Evolutionary conservation across 805 yeast genomes (phyloP), one percentile per base, ranked within the genome.

Genomic region (Cyberlindnera americana): DNA sequence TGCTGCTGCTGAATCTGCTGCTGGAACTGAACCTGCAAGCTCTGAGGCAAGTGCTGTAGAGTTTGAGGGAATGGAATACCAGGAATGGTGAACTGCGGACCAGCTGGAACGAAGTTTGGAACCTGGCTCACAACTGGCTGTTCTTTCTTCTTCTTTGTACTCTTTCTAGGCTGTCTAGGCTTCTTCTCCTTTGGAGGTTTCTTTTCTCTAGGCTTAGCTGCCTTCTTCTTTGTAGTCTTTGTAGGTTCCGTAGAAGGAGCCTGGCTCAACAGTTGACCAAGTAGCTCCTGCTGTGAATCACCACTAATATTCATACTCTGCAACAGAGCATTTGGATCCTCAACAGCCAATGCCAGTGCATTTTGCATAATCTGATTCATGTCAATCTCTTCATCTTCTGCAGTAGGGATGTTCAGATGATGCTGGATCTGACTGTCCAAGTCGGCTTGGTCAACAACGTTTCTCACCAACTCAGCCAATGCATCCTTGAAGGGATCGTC

Each of bases 261-360:
- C 28, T 58, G 56, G 18, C 52, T 54, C 6, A 57, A 49, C 18
- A 53, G 22, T 34, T 53, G 60, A 13, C 47, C 50, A 7, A 53
- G 16, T 13, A 49, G 25, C 6, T 33, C 41, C 18, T 33, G 38
- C 14, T 44, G 48, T 19, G 30, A 13, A 27, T 29, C 41, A 14
- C 43, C 49, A 25, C 38, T 53, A 17, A 61, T 48, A 39, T 54
- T 56, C 61, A 62, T 68, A 54, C 52, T 71, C 52, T 60, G 73
- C 59, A 52, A 59, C 56, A 48, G 44, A 11, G 62, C 55, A 15
- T 53, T 61, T 12, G 83, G 83, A 44, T 80, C 77, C 44, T 77
- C 82, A 69, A 78, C 77, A 0, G 90, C 93, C 81, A 84, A 70
- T 33, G 76, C 75, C 64, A 83, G 72, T 1, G 91, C 93, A 61